Base-by-base conservation (phyloP, 768 basidiomycete genomes). In the Psilocybe subaeruginosa region DNA sequence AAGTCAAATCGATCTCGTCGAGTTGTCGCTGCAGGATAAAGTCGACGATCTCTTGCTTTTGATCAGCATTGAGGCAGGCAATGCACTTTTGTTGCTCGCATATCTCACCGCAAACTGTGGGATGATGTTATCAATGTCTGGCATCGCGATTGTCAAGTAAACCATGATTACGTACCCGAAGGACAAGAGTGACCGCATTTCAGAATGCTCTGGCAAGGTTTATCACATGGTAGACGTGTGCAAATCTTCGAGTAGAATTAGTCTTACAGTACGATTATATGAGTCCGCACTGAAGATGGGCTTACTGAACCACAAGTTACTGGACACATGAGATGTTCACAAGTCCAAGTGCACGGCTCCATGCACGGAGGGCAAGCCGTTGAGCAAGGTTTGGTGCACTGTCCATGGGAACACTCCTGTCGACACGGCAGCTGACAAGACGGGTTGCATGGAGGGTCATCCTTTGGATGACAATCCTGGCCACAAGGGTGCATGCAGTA, bases 301-400 rank as follows among this genome's bases (percentile, higher is more conserved):
- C 87, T 73, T 60, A 89, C 89, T 4, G 88, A 88, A 16, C 89
- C 88, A 68, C 90, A 91, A 0, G 87, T 81, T 3, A 91, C 80
- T 1, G 82, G 81, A 63, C 89, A 91, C 3, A 54, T 59, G 14
- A 79, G 64, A 66, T 90, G 89, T 7, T 75, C 64, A 65, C 89
- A 91, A 3, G 52, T 68, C 87, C 90, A 90, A 3, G 76, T 76
- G 64, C 90, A 91, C 4, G 77, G 70, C 65, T 87, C 82, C 66
- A 83, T 78, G 68, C 90, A 91, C 1, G 88, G 86, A 3, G 84
- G 76, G 64, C 89, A 90, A 2, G 83, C 80, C 0, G 65, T 73
- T 0, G 80, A 84, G 62, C 89, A 90, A 12, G 69, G 61, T 0
- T 70, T 65, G 4, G 56, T 72, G 68, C 89, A 90, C 8, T 69